Evolutionary conservation across 2,329 filamentous ascomycete species (phyloP).

Genomic region (Neonectria magnoliae): DNA sequence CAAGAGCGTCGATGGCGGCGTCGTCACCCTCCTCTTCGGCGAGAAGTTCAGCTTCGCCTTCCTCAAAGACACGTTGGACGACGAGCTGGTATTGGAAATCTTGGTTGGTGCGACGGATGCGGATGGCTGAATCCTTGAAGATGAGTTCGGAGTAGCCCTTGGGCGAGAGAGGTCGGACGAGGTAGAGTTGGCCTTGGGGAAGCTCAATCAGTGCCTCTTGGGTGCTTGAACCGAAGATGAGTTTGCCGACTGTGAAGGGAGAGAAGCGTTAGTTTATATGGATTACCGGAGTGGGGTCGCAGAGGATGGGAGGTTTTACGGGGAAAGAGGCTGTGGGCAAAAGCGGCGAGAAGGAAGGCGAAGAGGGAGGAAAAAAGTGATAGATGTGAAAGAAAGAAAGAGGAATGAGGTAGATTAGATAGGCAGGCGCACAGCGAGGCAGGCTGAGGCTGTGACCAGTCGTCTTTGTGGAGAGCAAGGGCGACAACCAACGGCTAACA

Average conservation of each 20-base stretch:
- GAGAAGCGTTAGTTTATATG: conserved; percentile 24
- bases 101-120: conserved; percentile 90
- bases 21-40: conserved; percentile 91
- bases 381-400: background rate
- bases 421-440: background rate
- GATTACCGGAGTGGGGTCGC: background rate
- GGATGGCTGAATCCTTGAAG: conserved; percentile 95
- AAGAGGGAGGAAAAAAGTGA: conserved; percentile 2
- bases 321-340: background rate
- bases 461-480: background rate
- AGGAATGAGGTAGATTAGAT: background rate
- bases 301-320: conserved; percentile 16
- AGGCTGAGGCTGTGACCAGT: conserved; percentile 6
- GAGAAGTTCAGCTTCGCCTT: conserved; percentile 92
- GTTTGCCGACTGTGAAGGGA: conserved; percentile 77
- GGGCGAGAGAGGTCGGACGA: conserved; percentile 92
- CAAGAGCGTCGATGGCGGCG: conserved; percentile 77
- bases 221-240: conserved; percentile 86
- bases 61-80: conserved; percentile 94
- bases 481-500: background rate
- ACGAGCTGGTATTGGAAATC: conserved; percentile 98
- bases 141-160: conserved; percentile 99
- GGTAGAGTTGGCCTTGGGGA: conserved; percentile 94
- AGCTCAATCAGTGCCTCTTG: conserved; percentile 96
- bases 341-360: background rate